Conservation (phyloP, 176 grass and related monocot genomes). For the Zoysia pacifica region DNA sequence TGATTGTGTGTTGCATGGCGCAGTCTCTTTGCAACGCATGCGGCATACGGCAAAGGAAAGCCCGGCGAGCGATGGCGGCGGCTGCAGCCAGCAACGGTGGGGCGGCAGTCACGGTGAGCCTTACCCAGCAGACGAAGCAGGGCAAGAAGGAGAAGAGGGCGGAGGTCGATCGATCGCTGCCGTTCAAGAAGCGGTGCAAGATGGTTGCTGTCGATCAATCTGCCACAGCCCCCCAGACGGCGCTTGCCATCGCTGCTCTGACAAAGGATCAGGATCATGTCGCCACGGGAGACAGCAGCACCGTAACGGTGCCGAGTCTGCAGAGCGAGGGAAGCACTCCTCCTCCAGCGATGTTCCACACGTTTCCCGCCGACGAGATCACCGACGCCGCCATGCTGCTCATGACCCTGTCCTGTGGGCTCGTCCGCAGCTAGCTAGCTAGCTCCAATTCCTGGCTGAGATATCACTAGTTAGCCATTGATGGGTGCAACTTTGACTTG, state of each 20-base stretch:
- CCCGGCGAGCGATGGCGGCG: conserved; percentile 65
- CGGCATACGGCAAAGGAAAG: conserved; percentile 97
- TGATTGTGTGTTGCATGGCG: conserved; percentile 27
- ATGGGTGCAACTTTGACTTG: conserved; percentile 22
- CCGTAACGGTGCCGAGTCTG: neutral
- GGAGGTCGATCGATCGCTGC: conserved; percentile 62
- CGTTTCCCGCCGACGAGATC: conserved; percentile 65
- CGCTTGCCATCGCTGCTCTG: neutral
- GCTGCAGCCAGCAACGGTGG: conserved; percentile 16
- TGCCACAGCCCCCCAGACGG: neutral
- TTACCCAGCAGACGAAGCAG: conserved; percentile 24
- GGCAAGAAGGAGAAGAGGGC: conserved; percentile 67
- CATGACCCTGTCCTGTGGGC: conserved; percentile 86
- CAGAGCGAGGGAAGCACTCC: conserved; percentile 35
- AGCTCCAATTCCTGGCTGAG: neutral
- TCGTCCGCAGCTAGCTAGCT: conserved; percentile 52
- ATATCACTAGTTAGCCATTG: conserved; percentile 12
- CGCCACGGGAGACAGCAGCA: conserved; percentile 8
- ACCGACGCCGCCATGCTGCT: conserved; percentile 83
- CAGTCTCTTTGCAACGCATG: conserved; percentile 99
- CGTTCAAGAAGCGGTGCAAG: conserved; percentile 99
- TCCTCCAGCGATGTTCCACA: neutral
- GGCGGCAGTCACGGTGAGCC: neutral
- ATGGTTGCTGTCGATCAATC: conserved; percentile 35
- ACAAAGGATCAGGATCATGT: conserved; percentile 35